Conservation (phyloP, 2,329 filamentous ascomycete species). For the Thielaviopsis populi region DNA sequence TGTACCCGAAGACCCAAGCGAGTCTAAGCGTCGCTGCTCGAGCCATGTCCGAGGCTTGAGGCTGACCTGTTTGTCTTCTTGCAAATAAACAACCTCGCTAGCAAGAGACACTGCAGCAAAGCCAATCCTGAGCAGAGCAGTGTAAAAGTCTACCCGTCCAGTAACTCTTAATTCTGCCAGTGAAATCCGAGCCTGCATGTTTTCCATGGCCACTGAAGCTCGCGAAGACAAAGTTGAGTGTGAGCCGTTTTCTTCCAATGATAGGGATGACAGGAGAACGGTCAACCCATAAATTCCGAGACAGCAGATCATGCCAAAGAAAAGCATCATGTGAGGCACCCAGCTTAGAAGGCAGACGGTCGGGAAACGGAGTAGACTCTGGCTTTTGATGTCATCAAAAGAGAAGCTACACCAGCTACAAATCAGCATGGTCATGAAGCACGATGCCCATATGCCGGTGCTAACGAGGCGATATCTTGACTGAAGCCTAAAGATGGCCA, state of each 20-base stretch:
- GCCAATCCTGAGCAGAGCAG: slow-evolving; percentile 68
- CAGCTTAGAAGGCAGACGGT: slow-evolving; percentile 93
- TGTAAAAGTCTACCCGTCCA: slow-evolving; percentile 91
- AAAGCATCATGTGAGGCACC: slow-evolving; percentile 79
- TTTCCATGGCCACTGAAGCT: slow-evolving; percentile 51
- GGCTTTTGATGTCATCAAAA: slow-evolving; percentile 41
- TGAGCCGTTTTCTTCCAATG: slow-evolving; percentile 1
- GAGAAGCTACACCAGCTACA: slow-evolving; percentile 56
- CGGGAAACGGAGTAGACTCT: slow-evolving; percentile 70
- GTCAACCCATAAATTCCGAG: slow-evolving; percentile 63
- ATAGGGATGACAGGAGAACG: slow-evolving; percentile 52
- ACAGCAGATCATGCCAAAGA: slow-evolving; percentile 65
- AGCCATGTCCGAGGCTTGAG: slow-evolving; percentile 74
- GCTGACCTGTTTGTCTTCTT: slow-evolving; percentile 66
- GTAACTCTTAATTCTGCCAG: slow-evolving; percentile 66
- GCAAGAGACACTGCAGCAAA: slow-evolving; percentile 84
- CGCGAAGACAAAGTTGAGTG: not conserved
- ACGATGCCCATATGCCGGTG: slow-evolving; percentile 77
- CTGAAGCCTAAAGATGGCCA: slow-evolving; percentile 70
- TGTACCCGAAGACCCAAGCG: slow-evolving; percentile 49
- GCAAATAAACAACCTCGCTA: slow-evolving; percentile 88
- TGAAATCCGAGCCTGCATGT: slow-evolving; percentile 84
- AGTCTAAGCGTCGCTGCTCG: slow-evolving; percentile 68
- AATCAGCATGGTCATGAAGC: slow-evolving; percentile 74
- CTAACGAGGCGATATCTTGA: slow-evolving; percentile 66